Base-by-base conservation (phyloP, 768 basidiomycete genomes). In the Trametes sanguinea region DNA sequence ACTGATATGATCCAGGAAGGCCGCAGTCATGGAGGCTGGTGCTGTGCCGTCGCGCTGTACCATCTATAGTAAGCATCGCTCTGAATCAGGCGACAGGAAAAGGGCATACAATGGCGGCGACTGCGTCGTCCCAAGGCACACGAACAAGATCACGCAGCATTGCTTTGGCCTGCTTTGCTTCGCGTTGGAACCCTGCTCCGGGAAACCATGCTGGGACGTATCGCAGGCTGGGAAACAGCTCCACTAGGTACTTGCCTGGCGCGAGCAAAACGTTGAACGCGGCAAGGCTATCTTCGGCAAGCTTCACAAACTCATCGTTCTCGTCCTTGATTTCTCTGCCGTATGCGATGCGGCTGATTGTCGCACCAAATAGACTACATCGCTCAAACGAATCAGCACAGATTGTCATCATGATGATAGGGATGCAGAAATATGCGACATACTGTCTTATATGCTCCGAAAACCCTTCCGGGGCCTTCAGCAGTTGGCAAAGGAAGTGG, bases 311-410 rank as follows among this genome's bases (percentile, higher is more conserved):
- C 10, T 60, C 59, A 29, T 58, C 30, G 42, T 44, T 2, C 56
- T 55, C 42, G 46, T 59, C 42, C 16, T 22, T 13, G 44, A 64
- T 16, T 14, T 65, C 60, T 27, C 62, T 51, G 0, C 70, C 70
- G 51, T 71, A 71, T 2, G 66, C 65, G 30, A 71, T 54, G 10
- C 51, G 47, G 48, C 67, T 63, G 59, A 68, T 66, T 4, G 63
- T 61, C 0, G 61, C 64, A 6, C 61, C 69, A 16, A 66, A 57
- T 53, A 67, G 55, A 37, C 69, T 71, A 46, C 22, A 22, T 22
- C 22, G 22, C 22, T 22, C 22, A 22, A 22, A 22, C 22, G 22
- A 22, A 22, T 22, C 22, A 22, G 22, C 22, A 22, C 22, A 22
- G 22, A 22, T 22, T 22, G 22, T 22, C 22, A 22, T 22, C 22